Conservation (phyloP, 306 rosid species). For the Rubus parviflorus region DNA sequence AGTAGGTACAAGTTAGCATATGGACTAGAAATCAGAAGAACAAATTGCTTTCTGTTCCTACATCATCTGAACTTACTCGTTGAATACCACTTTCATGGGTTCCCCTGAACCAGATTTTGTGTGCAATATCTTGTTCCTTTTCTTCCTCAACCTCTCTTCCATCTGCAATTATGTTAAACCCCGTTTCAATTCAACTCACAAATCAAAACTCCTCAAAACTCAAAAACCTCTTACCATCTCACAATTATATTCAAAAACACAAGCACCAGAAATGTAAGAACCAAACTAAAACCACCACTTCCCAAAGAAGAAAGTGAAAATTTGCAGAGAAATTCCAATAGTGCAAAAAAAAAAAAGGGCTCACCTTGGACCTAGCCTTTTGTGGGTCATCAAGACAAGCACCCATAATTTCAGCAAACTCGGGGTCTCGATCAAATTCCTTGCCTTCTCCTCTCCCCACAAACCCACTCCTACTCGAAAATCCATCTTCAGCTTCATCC, state of each 20-base stretch:
- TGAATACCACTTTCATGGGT: slow-evolving; percentile 71
- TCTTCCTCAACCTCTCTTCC: slow-evolving; percentile 83
- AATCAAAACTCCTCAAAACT: background rate
- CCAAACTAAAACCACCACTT: background rate
- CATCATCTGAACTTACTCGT: slow-evolving; percentile 54
- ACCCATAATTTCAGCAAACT: slow-evolving; percentile 76
- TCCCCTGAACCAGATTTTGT: slow-evolving; percentile 75
- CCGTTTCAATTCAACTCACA: background rate
- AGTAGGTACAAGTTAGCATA: background rate
- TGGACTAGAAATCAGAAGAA: background rate
- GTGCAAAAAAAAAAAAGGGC: background rate
- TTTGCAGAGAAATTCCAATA: background rate
- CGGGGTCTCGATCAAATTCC: slow-evolving; percentile 79
- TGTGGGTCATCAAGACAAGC: slow-evolving; percentile 66
- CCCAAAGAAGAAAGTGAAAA: background rate
- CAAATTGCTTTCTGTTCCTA: background rate
- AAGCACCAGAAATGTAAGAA: background rate
- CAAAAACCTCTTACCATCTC: background rate
- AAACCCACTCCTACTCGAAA: slow-evolving; percentile 39
- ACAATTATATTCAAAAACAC: background rate
- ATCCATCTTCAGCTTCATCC: slow-evolving; percentile 33
- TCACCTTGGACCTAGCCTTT: slow-evolving; percentile 73
- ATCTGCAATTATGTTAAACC: slow-evolving; percentile 53
- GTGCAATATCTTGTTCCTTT: slow-evolving; percentile 80
- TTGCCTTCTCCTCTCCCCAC: slow-evolving; percentile 46